Conservation (phyloP, 345 rosid species). For the Cardamine occulta region DNA sequence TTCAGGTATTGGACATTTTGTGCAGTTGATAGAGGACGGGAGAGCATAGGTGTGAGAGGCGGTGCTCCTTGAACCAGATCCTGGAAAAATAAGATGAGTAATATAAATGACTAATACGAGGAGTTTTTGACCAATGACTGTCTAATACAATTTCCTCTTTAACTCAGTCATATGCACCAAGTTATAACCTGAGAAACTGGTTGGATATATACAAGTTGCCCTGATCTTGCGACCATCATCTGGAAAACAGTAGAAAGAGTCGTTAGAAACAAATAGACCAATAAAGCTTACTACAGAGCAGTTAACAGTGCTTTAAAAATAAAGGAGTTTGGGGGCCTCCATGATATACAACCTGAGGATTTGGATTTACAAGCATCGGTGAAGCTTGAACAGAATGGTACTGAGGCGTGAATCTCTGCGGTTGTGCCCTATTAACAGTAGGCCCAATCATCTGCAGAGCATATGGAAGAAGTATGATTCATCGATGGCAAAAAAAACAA, state of each 20-base stretch:
- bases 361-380: constrained; percentile 57
- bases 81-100: constrained; percentile 41
- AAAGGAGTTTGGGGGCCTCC: constrained; percentile 5
- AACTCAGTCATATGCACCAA: constrained; percentile 1
- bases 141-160: not conserved
- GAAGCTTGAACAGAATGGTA: constrained; percentile 67
- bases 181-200: constrained; percentile 77
- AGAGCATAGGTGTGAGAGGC: constrained; percentile 54
- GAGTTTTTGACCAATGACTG: not conserved
- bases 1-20: constrained; percentile 65
- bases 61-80: constrained; percentile 61
- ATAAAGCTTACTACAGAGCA: constrained; percentile 15
- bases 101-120: not conserved
- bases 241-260: constrained; percentile 38
- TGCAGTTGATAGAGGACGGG: constrained; percentile 53
- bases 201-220: constrained; percentile 74
- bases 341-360: constrained; percentile 62
- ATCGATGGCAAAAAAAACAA: not conserved
- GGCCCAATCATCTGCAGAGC: constrained; percentile 59
- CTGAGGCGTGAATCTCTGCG: constrained; percentile 63
- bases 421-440: constrained; percentile 62
- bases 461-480: constrained; percentile 13
- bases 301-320: not conserved
- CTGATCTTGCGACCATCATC: constrained; percentile 74
- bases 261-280: constrained; percentile 13